Percentiles rank a stretch among this genome's conserved stretches.
phyloP scores from a whole-genome alignment of 306 rosid species.

The Trifolium repens region DNA sequence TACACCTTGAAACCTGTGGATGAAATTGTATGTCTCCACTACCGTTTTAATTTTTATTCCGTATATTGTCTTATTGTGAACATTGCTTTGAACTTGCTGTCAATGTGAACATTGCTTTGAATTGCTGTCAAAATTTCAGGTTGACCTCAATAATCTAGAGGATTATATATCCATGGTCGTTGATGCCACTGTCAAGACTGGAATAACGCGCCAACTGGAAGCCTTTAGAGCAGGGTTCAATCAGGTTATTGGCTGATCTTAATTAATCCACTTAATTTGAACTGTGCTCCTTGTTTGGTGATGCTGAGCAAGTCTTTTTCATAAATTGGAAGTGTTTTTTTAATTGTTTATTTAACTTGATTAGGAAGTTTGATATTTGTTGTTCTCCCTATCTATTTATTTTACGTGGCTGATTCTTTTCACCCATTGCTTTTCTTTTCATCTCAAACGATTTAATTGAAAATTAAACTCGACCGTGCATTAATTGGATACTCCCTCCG shows the following conservation, averaged over 20 bases:
- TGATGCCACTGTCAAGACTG: conserved; percentile 89
- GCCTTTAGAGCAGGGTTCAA: conserved; percentile 95
- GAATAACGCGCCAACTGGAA: conserved; percentile 83
- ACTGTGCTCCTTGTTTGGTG: conserved; percentile 20
- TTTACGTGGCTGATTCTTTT: not conserved
- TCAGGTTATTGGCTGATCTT: conserved; percentile 65
- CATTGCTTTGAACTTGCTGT: conserved; percentile 22
- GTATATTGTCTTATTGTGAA: not conserved
- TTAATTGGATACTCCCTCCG: too few species aligned
- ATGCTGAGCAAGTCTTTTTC: conserved; percentile 2
- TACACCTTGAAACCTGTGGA: conserved; percentile 82
- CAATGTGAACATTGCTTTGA: conserved; percentile 6
- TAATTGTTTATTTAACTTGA: not conserved
- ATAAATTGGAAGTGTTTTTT: not conserved
- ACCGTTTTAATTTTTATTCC: not conserved
- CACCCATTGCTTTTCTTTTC: not conserved
- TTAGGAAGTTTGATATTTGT: not conserved
- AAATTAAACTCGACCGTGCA: not conserved
- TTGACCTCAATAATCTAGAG: conserved; percentile 84
- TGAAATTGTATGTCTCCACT: conserved; percentile 64
- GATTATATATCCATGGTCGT: conserved; percentile 83
- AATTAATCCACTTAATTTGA: not conserved
- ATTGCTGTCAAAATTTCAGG: conserved; percentile 55
- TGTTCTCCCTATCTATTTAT: not conserved
- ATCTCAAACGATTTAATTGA: conserved; percentile 1